phyloP scores from a whole-genome alignment of 2,329 filamentous ascomycete genomes.

The Xylariaceae sp. region DNA sequence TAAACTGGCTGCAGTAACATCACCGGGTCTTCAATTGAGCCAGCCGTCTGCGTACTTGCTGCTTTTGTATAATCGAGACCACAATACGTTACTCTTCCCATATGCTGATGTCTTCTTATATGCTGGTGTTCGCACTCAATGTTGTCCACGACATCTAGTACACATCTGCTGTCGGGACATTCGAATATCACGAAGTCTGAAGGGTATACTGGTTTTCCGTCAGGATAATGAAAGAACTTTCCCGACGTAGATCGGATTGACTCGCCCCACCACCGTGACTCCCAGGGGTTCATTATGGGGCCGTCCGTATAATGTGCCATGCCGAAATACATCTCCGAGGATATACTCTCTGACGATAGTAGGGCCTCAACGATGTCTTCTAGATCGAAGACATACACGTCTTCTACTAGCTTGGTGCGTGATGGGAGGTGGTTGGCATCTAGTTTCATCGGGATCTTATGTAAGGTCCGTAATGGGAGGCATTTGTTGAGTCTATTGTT shows the following conservation, averaged over 20 bases:
- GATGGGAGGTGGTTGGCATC: not conserved
- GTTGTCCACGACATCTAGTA: not conserved
- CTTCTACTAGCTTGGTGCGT: not conserved
- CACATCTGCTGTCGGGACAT: not conserved
- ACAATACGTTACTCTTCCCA: not conserved
- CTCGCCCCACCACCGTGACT: not conserved
- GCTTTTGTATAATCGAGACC: not conserved
- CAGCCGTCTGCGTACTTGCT: too few species aligned
- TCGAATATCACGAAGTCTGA: not conserved
- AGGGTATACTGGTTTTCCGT: not conserved
- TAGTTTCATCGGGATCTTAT: too few species aligned
- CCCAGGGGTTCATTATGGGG: not conserved
- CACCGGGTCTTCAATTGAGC: not conserved
- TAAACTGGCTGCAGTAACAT: not conserved
- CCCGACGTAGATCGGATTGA: not conserved
- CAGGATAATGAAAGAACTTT: not conserved
- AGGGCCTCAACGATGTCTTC: not conserved
- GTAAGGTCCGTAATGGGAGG: too few species aligned
- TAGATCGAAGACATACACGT: not conserved
- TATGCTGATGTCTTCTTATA: too few species aligned
- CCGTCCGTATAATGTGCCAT: not conserved
- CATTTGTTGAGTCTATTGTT: too few species aligned
- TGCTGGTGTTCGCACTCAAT: not conserved
- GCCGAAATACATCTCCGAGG: not conserved
- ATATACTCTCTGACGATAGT: not conserved